Percentiles rank a stretch among this genome's conserved stretches.
These are phyloP conservation scores for Isoetes engelmannii DNA, from an alignment of 83 land plant genomes.

Conservation along the genomic window DNA sequence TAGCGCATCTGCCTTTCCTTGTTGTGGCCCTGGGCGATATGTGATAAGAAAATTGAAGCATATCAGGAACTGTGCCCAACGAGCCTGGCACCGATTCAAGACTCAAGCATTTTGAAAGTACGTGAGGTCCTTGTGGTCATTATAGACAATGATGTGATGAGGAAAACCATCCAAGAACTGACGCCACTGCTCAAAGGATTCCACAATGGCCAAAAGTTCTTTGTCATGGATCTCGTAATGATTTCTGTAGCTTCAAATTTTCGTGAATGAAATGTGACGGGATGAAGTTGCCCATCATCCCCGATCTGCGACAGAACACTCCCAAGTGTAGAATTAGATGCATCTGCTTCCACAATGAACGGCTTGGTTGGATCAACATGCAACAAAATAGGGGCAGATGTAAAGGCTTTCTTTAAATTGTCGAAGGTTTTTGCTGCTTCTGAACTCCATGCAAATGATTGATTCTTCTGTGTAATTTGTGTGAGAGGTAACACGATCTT, in stretches of 20 bases:
- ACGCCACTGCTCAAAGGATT: conserved; percentile 28
- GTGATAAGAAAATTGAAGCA: neutral
- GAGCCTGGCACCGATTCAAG: neutral
- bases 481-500: conserved; percentile 10
- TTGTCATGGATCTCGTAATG: conserved; percentile 33
- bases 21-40: neutral
- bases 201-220: conserved; percentile 26
- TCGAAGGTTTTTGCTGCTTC: neutral
- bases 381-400: neutral
- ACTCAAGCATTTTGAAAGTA: conserved; percentile 11
- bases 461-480: conserved; percentile 1
- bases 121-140: conserved; percentile 25
- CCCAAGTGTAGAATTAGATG: neutral
- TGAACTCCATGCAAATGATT: neutral
- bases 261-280: neutral
- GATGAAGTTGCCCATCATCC: neutral
- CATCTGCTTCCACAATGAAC: neutral
- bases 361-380: conserved; percentile 1
- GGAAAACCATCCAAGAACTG: conserved; percentile 28
- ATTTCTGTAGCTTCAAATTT: neutral
- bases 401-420: conserved; percentile 2
- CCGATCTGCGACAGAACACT: neutral
- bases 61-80: neutral
- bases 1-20: neutral
- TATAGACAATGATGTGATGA: conserved; percentile 13